Conservation (phyloP, 805 yeast species). For the Candida rishiriensis region DNA sequence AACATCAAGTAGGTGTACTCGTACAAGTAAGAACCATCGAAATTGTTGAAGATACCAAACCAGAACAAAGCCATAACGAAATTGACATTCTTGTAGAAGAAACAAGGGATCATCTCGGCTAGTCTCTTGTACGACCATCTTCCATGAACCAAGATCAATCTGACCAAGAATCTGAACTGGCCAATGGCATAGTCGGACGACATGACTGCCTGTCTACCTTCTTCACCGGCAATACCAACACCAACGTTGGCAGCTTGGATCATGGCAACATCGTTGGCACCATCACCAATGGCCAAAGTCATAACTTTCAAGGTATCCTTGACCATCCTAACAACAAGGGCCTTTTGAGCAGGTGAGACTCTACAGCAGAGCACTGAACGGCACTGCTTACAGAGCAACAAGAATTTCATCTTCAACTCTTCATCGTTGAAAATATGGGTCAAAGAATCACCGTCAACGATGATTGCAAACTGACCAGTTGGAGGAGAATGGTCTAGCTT, state of each 20-base stretch:
- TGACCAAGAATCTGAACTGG: conserved; percentile 63
- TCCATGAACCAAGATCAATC: conserved; percentile 74
- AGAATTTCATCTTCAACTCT: conserved; percentile 46
- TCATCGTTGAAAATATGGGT: conserved; percentile 38
- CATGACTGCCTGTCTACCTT: conserved; percentile 86
- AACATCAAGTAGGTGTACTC: conserved; percentile 77
- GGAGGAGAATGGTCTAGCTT: conserved; percentile 64
- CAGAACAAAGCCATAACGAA: conserved; percentile 73
- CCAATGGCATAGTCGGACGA: conserved; percentile 81
- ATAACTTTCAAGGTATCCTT: conserved; percentile 61
- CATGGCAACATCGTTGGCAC: conserved; percentile 87
- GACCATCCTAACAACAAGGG: conserved; percentile 65
- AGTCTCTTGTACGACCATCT: conserved; percentile 75
- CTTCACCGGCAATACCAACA: conserved; percentile 84
- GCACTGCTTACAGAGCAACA: conserved; percentile 71
- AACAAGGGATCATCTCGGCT: conserved; percentile 74
- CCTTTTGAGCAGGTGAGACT: conserved; percentile 82
- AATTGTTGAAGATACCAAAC: conserved; percentile 65
- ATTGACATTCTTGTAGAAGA: conserved; percentile 72
- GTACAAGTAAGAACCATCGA: conserved; percentile 72
- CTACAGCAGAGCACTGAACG: conserved; percentile 78
- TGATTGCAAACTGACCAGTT: conserved; percentile 48
- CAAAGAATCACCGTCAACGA: conserved; percentile 70
- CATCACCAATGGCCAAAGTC: conserved; percentile 82
- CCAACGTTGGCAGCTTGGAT: conserved; percentile 84